These are phyloP conservation scores for Melastoma candidum DNA, from an alignment of 441 rosid genomes.

Conservation along the genomic window DNA sequence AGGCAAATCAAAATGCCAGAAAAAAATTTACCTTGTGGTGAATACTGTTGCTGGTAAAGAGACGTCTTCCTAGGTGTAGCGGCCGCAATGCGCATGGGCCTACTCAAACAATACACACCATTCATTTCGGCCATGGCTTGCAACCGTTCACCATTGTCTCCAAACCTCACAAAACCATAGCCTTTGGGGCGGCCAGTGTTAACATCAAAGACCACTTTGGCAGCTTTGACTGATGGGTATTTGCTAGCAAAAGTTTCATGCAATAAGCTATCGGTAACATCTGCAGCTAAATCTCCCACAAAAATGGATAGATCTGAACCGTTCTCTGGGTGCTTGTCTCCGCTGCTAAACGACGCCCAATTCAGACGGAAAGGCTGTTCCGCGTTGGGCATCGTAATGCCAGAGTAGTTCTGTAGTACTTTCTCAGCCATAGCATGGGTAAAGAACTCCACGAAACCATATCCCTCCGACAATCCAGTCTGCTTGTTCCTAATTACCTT, in stretches of 20 bases:
- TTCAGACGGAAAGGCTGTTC: slow-evolving; percentile 63
- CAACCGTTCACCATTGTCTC: slow-evolving; percentile 60
- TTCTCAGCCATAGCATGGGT: slow-evolving; percentile 57
- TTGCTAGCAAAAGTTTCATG: slow-evolving; percentile 43
- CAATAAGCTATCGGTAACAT: slow-evolving; percentile 54
- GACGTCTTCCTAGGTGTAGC: slow-evolving; percentile 96
- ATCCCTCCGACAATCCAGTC: slow-evolving; percentile 61
- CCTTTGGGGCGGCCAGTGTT: slow-evolving; percentile 72
- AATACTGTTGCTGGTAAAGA: slow-evolving; percentile 66
- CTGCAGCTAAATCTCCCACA: slow-evolving; percentile 69
- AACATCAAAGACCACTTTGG: slow-evolving; percentile 66
- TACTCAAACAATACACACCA: slow-evolving; percentile 56
- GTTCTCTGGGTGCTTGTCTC: slow-evolving; percentile 48
- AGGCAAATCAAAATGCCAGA: too few relatives aligned
- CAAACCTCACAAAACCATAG: slow-evolving; percentile 70
- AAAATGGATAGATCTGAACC: slow-evolving; percentile 60
- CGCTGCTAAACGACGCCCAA: slow-evolving; percentile 67
- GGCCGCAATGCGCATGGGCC: slow-evolving; percentile 85
- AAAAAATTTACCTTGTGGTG: slow-evolving; percentile 66
- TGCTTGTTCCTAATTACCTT: slow-evolving; percentile 74
- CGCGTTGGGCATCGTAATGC: slow-evolving; percentile 55
- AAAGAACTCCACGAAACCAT: slow-evolving; percentile 62
- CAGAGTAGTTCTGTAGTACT: slow-evolving; percentile 51
- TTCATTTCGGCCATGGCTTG: slow-evolving; percentile 69
- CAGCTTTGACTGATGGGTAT: slow-evolving; percentile 60